These are phyloP conservation scores for Marasmius tenuissimus DNA, from an alignment of 1,284 basidiomycete species.

Conservation along the genomic window DNA sequence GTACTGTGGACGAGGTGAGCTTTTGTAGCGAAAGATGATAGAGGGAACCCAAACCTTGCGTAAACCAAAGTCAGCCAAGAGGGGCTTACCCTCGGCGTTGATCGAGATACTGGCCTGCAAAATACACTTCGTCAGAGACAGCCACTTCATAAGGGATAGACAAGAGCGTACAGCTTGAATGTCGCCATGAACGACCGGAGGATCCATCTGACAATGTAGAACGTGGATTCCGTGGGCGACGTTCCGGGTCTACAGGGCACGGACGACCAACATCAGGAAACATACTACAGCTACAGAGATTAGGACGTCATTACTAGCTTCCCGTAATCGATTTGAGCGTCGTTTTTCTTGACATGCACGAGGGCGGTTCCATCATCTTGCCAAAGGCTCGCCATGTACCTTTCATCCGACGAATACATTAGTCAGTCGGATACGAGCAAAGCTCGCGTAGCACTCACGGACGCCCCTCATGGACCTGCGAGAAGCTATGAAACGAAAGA, in stretches of 20 bases:
- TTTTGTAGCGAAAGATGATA: slow-evolving; percentile 10
- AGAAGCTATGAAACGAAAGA: too few species aligned
- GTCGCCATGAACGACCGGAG: slow-evolving; percentile 54
- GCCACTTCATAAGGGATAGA: too few species aligned
- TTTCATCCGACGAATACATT: too few species aligned
- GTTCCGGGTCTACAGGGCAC: slow-evolving; percentile 38
- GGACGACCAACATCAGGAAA: neutral
- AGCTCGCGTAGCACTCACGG: too few species aligned
- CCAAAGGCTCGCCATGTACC: slow-evolving; percentile 38
- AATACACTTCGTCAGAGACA: slow-evolving; percentile 22
- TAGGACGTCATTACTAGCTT: slow-evolving; percentile 33
- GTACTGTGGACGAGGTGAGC: neutral
- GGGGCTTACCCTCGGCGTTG: neutral
- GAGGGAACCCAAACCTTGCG: slow-evolving; percentile 6
- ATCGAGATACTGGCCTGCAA: neutral
- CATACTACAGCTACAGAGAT: neutral
- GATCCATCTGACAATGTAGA: slow-evolving; percentile 43
- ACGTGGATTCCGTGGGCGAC: slow-evolving; percentile 47
- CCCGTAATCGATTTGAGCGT: slow-evolving; percentile 36
- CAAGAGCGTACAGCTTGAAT: slow-evolving; percentile 34
- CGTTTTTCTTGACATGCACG: slow-evolving; percentile 40
- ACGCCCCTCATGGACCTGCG: too few species aligned
- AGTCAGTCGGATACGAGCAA: too few species aligned
- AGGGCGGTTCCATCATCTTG: slow-evolving; percentile 50
- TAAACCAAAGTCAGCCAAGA: slow-evolving; percentile 1